These are phyloP conservation scores for Auriscalpium orientale DNA, from an alignment of 768 basidiomycete species.

Conservation along the genomic window DNA sequence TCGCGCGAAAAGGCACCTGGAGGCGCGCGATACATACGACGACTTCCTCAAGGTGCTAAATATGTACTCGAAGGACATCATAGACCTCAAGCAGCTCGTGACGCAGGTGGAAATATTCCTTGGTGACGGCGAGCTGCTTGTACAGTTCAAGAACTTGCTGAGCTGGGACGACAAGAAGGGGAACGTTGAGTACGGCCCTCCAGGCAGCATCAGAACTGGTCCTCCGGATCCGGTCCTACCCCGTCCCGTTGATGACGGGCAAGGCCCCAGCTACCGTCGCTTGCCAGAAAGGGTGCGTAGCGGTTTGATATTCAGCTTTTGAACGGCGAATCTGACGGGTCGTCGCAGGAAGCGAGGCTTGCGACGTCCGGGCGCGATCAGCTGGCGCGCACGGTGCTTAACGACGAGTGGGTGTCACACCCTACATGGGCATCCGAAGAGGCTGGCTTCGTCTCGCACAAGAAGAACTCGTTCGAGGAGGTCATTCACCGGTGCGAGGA, in stretches of 20 bases:
- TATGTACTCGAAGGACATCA: conserved; percentile 86
- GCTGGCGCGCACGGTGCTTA: conserved; percentile 91
- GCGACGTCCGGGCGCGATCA: conserved; percentile 94
- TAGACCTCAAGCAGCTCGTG: conserved; percentile 77
- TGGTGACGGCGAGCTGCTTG: conserved; percentile 70
- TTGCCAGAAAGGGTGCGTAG: conserved; percentile 78
- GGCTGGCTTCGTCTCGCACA: conserved; percentile 87
- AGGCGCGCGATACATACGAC: conserved; percentile 73
- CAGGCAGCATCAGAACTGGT: conserved; percentile 68
- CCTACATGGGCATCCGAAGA: conserved; percentile 98
- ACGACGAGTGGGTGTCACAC: conserved; percentile 97
- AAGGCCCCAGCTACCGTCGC: conserved; percentile 90
- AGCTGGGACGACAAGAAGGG: conserved; percentile 67
- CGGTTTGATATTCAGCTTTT: conserved; percentile 4
- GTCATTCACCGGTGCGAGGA: conserved; percentile 95
- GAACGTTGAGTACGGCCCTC: conserved; percentile 60
- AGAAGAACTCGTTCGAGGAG: conserved; percentile 96
- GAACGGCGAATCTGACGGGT: background rate
- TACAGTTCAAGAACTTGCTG: conserved; percentile 81
- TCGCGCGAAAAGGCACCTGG: conserved; percentile 74
- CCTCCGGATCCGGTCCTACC: conserved; percentile 74
- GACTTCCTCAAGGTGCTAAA: conserved; percentile 92
- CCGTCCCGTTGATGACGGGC: conserved; percentile 72
- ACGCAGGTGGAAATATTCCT: conserved; percentile 77
- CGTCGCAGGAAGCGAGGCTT: conserved; percentile 68